Conservation (phyloP, 257 asterid species). For the Nicotiana tabacum region DNA sequence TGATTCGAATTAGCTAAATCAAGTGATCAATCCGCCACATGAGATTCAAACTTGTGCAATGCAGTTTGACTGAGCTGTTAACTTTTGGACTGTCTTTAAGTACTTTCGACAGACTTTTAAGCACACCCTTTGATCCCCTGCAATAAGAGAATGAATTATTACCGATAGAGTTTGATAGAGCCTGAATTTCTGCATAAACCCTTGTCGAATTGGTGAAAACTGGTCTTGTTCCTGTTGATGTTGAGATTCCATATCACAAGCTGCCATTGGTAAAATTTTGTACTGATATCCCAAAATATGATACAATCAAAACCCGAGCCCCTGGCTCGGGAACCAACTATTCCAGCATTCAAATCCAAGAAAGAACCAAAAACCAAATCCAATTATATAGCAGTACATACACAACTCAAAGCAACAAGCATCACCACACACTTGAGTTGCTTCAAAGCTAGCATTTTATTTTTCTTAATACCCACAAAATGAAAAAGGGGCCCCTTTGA, state of each 20-base stretch:
- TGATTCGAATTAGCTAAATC: neutral
- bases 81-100: neutral
- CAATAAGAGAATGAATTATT: constrained; percentile 10
- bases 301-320: constrained; percentile 61
- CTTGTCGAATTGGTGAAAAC: constrained; percentile 36
- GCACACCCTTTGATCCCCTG: neutral
- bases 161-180: constrained; percentile 93
- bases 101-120: neutral
- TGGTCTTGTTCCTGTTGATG: constrained; percentile 27
- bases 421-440: constrained; percentile 38
- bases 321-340: constrained; percentile 87
- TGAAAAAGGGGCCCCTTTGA: neutral
- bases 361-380: constrained; percentile 14
- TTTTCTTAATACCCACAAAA: neutral
- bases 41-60: neutral
- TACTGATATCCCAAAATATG: constrained; percentile 13
- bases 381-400: constrained; percentile 28
- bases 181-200: constrained; percentile 86
- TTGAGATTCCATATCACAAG: constrained; percentile 18
- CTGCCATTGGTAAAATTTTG: constrained; percentile 32
- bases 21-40: neutral
- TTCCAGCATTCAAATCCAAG: constrained; percentile 56
- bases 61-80: neutral
- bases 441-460: constrained; percentile 59
- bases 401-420: constrained; percentile 6